phyloP scores from a whole-genome alignment of 2,329 filamentous ascomycete species.

The Trichoderma semiorbis region DNA sequence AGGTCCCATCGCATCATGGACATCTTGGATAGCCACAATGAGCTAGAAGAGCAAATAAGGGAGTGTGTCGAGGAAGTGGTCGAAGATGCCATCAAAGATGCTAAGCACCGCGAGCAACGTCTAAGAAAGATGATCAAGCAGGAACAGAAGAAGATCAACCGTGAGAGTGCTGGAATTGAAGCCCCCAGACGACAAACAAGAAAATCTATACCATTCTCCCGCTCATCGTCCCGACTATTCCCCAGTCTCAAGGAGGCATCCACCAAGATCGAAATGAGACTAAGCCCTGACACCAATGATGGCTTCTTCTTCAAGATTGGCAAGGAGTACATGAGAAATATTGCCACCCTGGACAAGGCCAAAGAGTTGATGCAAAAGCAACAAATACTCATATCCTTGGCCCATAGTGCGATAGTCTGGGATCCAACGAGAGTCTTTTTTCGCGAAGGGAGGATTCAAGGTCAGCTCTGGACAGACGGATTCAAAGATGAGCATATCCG shows the following conservation, averaged over 20 bases:
- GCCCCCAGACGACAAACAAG: background rate
- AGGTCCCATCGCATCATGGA: background rate
- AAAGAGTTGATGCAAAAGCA: background rate
- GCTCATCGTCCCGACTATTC: background rate
- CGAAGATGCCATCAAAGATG: background rate
- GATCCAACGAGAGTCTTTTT: background rate
- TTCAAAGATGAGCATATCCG: background rate
- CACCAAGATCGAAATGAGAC: background rate
- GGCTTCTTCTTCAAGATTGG: background rate
- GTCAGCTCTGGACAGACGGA: background rate
- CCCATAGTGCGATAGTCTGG: background rate
- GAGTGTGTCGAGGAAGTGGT: background rate
- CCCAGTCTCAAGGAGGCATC: background rate
- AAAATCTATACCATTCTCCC: background rate
- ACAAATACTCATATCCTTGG: background rate
- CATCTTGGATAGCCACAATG: background rate
- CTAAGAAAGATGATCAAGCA: background rate
- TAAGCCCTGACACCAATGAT: background rate
- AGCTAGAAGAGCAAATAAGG: background rate
- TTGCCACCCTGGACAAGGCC: background rate
- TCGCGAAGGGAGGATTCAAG: background rate
- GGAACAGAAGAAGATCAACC: background rate
- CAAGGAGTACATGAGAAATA: background rate
- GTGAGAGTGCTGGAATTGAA: background rate
- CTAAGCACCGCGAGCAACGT: too few species aligned